phyloP scores from a whole-genome alignment of 2,329 filamentous ascomycete genomes.

The Arthrobotrys musiformis region DNA sequence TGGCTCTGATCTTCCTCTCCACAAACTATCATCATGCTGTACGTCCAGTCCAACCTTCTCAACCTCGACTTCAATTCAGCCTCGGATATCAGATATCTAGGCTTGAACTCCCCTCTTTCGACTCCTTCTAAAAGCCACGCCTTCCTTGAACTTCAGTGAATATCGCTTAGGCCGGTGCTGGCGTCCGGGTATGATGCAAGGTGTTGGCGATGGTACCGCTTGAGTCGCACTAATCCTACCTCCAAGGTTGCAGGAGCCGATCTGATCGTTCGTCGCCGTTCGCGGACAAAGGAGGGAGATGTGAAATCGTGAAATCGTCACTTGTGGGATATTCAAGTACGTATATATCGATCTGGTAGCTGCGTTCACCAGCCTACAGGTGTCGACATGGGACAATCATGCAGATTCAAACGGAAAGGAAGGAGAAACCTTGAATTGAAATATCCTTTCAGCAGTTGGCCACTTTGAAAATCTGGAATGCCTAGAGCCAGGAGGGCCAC shows the following conservation, averaged over 20 bases:
- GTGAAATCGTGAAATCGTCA: neutral
- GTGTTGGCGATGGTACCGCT: neutral
- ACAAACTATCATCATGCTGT: neutral
- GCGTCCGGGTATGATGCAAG: neutral
- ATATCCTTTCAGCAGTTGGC: constrained; percentile 8
- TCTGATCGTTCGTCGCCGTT: neutral
- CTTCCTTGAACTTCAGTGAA: neutral
- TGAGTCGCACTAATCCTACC: neutral
- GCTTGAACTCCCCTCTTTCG: neutral
- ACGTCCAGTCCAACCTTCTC: neutral
- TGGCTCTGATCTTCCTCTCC: constrained; percentile 5
- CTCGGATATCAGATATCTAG: neutral
- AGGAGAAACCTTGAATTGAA: constrained; percentile 16
- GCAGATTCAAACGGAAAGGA: constrained; percentile 9
- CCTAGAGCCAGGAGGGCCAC: constrained; percentile 26
- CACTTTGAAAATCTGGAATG: constrained; percentile 12
- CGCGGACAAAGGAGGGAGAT: neutral
- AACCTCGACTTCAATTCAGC: no score
- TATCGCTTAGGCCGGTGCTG: neutral
- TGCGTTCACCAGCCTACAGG: neutral
- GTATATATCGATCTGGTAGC: constrained; percentile 2
- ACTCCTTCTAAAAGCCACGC: neutral
- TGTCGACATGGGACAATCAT: neutral
- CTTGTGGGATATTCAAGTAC: neutral
- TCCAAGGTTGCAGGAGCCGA: neutral